Conservation (phyloP, 163 green algal genomes). For the Scenedesmus sp. region DNA sequence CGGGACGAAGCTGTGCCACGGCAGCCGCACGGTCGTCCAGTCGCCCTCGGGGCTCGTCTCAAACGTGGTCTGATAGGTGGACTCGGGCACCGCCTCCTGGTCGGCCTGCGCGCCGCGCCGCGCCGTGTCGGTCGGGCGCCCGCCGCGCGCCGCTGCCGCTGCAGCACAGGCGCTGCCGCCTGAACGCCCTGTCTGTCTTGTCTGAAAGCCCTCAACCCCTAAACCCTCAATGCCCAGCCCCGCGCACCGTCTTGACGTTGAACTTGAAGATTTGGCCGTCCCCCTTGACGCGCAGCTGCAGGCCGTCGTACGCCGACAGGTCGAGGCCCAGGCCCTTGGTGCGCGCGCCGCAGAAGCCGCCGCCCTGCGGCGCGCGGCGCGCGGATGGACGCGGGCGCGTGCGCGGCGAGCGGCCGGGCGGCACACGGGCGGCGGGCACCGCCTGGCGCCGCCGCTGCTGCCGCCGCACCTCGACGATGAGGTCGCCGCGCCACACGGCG, state of each 20-base stretch:
- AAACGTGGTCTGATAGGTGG: constrained; percentile 87
- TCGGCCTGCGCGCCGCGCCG: constrained; percentile 59
- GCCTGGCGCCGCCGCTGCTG: background rate
- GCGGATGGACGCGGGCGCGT: too few relatives aligned
- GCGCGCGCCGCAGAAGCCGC: constrained; percentile 87
- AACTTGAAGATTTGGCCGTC: constrained; percentile 89
- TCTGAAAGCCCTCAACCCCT: too few relatives aligned
- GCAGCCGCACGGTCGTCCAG: constrained; percentile 78
- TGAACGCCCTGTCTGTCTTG: too few relatives aligned
- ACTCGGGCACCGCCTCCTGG: constrained; percentile 74
- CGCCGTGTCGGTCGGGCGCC: too few relatives aligned
- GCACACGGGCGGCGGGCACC: too few relatives aligned
- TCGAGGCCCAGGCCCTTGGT: constrained; percentile 61
- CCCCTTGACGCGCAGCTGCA: constrained; percentile 76
- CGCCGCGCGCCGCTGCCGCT: too few relatives aligned
- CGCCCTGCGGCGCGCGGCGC: constrained; percentile 62
- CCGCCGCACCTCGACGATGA: constrained; percentile 60
- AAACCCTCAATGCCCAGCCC: too few relatives aligned
- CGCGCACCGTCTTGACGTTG: constrained; percentile 85
- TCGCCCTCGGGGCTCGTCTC: constrained; percentile 72
- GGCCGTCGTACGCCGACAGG: constrained; percentile 74
- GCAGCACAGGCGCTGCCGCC: too few relatives aligned
- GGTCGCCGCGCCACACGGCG: constrained; percentile 73
- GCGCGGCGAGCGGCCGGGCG: too few relatives aligned
- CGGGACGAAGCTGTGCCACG: constrained; percentile 87